These are phyloP conservation scores for Calycina marina DNA, from an alignment of 2,329 filamentous ascomycete genomes.

Conservation along the genomic window DNA sequence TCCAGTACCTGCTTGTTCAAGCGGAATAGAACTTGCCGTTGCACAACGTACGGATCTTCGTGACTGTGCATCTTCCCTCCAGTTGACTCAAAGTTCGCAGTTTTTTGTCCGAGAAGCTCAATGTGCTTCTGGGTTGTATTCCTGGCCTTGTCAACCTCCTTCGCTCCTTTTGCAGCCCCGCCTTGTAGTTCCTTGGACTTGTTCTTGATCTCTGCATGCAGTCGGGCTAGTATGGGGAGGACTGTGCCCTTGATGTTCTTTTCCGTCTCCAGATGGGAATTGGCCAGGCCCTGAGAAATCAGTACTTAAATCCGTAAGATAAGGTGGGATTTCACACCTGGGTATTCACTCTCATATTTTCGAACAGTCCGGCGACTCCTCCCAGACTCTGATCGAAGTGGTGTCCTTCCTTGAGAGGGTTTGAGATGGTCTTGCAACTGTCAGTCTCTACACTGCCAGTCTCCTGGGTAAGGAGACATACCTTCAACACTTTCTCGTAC, in stretches of 20 bases:
- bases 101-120: constrained; percentile 77
- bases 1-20: constrained; percentile 83
- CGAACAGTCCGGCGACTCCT: constrained; percentile 78
- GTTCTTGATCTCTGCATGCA: constrained; percentile 94
- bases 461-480: constrained; percentile 18
- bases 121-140: constrained; percentile 86
- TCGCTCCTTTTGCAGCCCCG: constrained; percentile 71
- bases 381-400: constrained; percentile 89
- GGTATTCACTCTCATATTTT: constrained; percentile 86
- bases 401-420: constrained; percentile 74
- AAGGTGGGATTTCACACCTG: constrained; percentile 33
- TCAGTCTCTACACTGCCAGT: neutral
- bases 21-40: constrained; percentile 67
- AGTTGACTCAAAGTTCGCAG: constrained; percentile 63
- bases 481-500: constrained; percentile 89
- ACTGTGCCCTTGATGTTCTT: constrained; percentile 79
- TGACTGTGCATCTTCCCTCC: constrained; percentile 54
- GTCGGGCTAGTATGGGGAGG: constrained; percentile 72
- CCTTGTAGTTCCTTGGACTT: constrained; percentile 80
- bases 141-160: constrained; percentile 83
- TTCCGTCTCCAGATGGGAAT: constrained; percentile 80
- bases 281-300: constrained; percentile 54
- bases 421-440: constrained; percentile 53
- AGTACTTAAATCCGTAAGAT: constrained; percentile 1
- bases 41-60: constrained; percentile 81